Evolutionary conservation across 1,284 basidiomycete genomes (phyloP), one percentile per base, ranked within the genome.

Genomic region (Cryptococcus deneoformans): DNA sequence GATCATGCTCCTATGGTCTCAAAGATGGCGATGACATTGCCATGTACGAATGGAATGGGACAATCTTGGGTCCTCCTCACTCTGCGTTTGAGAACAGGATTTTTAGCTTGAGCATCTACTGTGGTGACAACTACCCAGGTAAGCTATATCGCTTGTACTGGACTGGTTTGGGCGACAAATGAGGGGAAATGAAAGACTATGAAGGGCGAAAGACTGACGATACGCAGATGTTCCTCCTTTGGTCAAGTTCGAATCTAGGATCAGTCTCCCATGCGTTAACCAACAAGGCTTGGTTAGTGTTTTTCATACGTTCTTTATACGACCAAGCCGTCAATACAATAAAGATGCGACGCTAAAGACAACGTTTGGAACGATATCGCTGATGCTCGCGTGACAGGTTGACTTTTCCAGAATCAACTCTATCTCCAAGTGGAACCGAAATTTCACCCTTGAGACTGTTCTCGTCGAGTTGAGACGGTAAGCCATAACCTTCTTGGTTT

Each of bases 21-120:
- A 90, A 90, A 78, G 90, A 95, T 78, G 79, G 87, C 68, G 92
- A 96, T 72, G 92, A 95, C 82, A 87, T 93, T 78, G 82, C 90
- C 80, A 98, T 99, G 95, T 90, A 87, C 79, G 85, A 93, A 75
- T 99, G 95, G 95, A 98, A 96, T 74, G 95, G 94, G 44, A 99
- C 96, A 10, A 95, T 99, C 80, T 92, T 99, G 63, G 96, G 95
- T 8, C 95, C 96, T 38, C 93, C 93, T 57, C 94, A 98, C 81
- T 94, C 91, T 37, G 92, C 95, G 10, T 93, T 95, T 79, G 93
- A 99, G 84, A 99, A 99, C 80, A 86, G 95, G 53, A 99, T 99
- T 80, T 99, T 98, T 84, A 90, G 87, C 59, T 85, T 99, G 69
- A 90, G 88, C 81, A 94, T 99, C 74, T 81, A 83, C 70, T 98